These are phyloP conservation scores for Albugo candida DNA, from an alignment of 352 stramenopile genomes.

Conservation along the genomic window DNA sequence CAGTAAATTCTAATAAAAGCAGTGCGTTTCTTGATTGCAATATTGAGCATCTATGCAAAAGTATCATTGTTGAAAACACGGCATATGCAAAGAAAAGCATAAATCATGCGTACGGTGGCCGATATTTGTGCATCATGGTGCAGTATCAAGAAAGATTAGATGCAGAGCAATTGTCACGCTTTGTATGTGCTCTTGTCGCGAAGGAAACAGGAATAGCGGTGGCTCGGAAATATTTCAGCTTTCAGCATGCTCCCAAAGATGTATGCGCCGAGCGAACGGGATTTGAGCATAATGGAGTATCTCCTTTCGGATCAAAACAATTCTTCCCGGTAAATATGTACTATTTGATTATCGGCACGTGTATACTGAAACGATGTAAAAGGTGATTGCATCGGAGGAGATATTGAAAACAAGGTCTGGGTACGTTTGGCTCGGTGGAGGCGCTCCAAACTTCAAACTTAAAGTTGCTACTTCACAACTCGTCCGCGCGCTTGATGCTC, in stretches of 20 bases:
- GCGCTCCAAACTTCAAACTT: constrained; percentile 58
- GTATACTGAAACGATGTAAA: background rate
- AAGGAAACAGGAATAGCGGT: constrained; percentile 18
- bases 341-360: background rate
- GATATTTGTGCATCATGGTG: constrained; percentile 70
- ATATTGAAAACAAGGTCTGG: constrained; percentile 23
- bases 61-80: constrained; percentile 79
- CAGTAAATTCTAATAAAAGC: constrained; percentile 16
- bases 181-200: constrained; percentile 41
- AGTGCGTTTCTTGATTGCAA: constrained; percentile 27
- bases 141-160: constrained; percentile 78
- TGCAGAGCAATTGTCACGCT: constrained; percentile 59
- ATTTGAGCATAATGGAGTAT: constrained; percentile 75
- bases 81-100: constrained; percentile 32
- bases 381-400: constrained; percentile 53
- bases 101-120: constrained; percentile 39
- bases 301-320: constrained; percentile 58
- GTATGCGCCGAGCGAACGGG: constrained; percentile 57
- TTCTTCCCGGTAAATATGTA: constrained; percentile 25
- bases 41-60: constrained; percentile 70
- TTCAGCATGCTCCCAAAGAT: constrained; percentile 56
- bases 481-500: constrained; percentile 22
- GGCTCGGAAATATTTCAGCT: constrained; percentile 71
- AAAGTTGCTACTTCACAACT: constrained; percentile 49
- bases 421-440: constrained; percentile 69